Evolutionary conservation across 169 alveolate genomes (phyloP).

Genomic region (Plasmodium relictum): DNA sequence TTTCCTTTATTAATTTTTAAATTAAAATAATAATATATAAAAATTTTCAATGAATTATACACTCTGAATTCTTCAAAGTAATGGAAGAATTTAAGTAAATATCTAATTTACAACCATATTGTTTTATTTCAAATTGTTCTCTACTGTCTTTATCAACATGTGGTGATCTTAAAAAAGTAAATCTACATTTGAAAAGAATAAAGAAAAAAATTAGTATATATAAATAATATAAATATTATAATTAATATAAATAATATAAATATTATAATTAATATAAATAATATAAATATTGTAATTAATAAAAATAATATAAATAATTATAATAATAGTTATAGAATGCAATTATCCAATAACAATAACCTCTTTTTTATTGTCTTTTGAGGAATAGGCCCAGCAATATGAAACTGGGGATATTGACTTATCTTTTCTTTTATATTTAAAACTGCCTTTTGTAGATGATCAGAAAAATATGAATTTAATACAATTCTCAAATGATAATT

Average conservation of each 20-base stretch:
- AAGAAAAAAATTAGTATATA: neutral
- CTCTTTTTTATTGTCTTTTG: conserved; percentile 66
- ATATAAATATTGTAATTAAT: neutral
- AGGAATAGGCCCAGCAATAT: conserved; percentile 65
- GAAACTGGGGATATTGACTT: conserved; percentile 60
- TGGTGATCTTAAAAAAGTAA: conserved; percentile 68
- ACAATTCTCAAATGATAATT: conserved; percentile 60
- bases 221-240: neutral
- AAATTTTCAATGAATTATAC: conserved; percentile 6
- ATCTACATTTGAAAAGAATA: conserved; percentile 5
- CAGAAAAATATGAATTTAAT: conserved; percentile 67
- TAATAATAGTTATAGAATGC: no score
- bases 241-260: neutral
- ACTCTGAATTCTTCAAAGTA: conserved; percentile 34
- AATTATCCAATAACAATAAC: neutral
- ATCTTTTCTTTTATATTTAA: conserved; percentile 54
- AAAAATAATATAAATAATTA: neutral
- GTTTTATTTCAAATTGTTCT: conserved; percentile 74
- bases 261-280: neutral
- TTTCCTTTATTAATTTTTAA: neutral
- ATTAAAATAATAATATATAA: neutral
- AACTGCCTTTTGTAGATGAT: conserved; percentile 72
- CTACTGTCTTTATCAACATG: conserved; percentile 77
- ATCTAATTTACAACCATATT: conserved; percentile 54
- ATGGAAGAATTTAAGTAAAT: conserved; percentile 46